Base-by-base conservation (phyloP, 192 early-diverging fungal species). In the Cetraspora pellucida region DNA sequence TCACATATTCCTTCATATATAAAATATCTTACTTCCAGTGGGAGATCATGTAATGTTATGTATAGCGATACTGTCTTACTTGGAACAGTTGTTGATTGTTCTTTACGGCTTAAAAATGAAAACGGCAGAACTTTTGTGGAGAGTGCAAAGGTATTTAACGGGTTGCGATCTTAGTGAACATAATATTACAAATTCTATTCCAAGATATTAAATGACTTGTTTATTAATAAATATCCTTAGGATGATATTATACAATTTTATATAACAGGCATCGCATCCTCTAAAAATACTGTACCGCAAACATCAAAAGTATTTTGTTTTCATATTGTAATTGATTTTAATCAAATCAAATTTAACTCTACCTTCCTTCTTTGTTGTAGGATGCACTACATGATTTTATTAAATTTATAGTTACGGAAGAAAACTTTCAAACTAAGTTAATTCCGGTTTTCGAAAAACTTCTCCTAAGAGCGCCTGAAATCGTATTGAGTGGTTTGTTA, bases 401-500 rank as follows among this genome's bases (percentile, higher is more conserved):
- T 52, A 82, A 84, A 17, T 55, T 54, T 16, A 87, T 80, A 54
- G 81, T 95, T 13, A 82, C 85, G 3, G 81, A 85, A 30, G 81
- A 78, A 5, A 77, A 83, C 47, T 91, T 94, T 57, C 83, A 85
- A 27, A 47, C 61, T 7, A 84, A 90, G 61, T 88, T 95, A 63
- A 72, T 88, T 17, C 82, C 91, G 25, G 82, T 87, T 47, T 83
- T 93, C n/a, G 88, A 93, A 50, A 89, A 91, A 55, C 87, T 95
- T 80, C 85, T 95, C 70, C 82, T 97, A 60, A 89, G 96, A 55
- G 93, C 96, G 13, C 96, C 96, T 17, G 96, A 96, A 73, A 86
- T 91, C 61, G 89, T 91, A 44, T 84, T 95, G 55, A 83, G 82
- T 79, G 78, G 89, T 89, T 82, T 54, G 64, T 59, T 49, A 60